Evolutionary conservation across 2,329 filamentous ascomycete genomes (phyloP).

Genomic region (Phyllosticta citrichinensis): DNA sequence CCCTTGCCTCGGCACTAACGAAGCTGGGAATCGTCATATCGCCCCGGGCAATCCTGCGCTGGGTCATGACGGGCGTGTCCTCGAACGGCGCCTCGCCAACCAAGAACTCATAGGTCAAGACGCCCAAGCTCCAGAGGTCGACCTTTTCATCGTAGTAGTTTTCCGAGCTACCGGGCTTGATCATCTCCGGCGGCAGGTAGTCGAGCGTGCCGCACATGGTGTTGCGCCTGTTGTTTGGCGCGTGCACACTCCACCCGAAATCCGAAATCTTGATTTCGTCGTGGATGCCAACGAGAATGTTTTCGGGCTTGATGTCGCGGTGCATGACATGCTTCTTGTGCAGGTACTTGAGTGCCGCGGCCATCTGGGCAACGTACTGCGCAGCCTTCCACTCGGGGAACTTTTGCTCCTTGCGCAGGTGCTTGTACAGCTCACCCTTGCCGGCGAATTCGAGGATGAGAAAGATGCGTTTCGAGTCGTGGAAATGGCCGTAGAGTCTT

Average conservation of each 20-base stretch:
- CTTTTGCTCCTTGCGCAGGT: conserved; percentile 64
- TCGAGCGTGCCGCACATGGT: conserved; percentile 97
- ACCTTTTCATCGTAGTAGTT: conserved; percentile 94
- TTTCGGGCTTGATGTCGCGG: conserved; percentile 94
- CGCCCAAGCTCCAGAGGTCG: conserved; percentile 90
- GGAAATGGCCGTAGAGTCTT: conserved; percentile 76
- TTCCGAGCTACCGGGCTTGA: conserved; percentile 67
- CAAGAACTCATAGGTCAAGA: conserved; percentile 91
- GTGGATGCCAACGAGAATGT: conserved; percentile 90
- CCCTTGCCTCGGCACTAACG: conserved; percentile 79
- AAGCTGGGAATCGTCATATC: conserved; percentile 91
- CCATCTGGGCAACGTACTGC: conserved; percentile 84
- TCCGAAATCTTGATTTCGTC: conserved; percentile 98
- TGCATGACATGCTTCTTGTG: conserved; percentile 98
- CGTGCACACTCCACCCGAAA: conserved; percentile 97
- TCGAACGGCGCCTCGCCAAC: conserved; percentile 96
- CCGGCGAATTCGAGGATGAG: conserved; percentile 79
- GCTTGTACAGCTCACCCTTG: conserved; percentile 81
- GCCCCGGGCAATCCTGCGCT: conserved; percentile 73
- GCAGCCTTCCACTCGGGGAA: conserved; percentile 82
- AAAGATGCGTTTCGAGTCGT: conserved; percentile 80
- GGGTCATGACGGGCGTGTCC: conserved; percentile 89
- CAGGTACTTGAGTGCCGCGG: conserved; percentile 77
- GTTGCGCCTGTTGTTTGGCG: conserved; percentile 83
- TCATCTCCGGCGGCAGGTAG: conserved; percentile 97